Conservation (phyloP, 106 monocot genomes). For the Ottelia alismoides region DNA sequence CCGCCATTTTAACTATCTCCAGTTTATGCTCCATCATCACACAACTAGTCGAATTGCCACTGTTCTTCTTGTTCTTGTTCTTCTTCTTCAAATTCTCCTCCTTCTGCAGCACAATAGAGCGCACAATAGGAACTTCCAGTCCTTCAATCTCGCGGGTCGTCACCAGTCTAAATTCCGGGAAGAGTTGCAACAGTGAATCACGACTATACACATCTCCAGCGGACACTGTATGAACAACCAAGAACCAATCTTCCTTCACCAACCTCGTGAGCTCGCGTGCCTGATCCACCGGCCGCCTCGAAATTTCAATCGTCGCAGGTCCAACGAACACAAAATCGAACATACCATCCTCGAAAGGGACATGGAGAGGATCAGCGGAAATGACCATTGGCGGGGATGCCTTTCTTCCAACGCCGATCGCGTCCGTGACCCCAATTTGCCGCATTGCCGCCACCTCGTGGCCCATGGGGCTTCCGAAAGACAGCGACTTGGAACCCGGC, state of each 20-base stretch:
- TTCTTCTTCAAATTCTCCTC: constrained; percentile 7
- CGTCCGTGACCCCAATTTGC: constrained; percentile 39
- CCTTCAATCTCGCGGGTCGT: constrained; percentile 12
- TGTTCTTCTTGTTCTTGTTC: neutral
- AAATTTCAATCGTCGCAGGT: constrained; percentile 16
- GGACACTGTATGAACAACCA: too few species aligned
- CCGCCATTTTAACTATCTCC: constrained; percentile 36
- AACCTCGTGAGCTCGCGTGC: constrained; percentile 20
- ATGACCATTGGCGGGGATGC: too few species aligned
- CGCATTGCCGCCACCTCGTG: constrained; percentile 41
- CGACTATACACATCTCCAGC: too few species aligned
- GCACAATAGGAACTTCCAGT: constrained; percentile 1
- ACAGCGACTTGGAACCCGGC: constrained; percentile 31
- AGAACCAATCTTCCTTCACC: too few species aligned
- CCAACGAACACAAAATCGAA: constrained; percentile 49
- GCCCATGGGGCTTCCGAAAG: constrained; percentile 17
- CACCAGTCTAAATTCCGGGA: too few species aligned
- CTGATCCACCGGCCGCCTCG: too few species aligned
- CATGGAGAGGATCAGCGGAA: constrained; percentile 16
- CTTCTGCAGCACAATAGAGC: too few species aligned
- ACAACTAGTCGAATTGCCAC: constrained; percentile 1
- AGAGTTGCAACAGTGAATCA: too few species aligned
- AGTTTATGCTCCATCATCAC: constrained; percentile 18
- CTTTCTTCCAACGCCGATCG: constrained; percentile 36
- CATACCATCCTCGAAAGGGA: constrained; percentile 21